These are phyloP conservation scores for Pichia cactophila DNA, from an alignment of 1,139 yeast genomes.

Conservation along the genomic window DNA sequence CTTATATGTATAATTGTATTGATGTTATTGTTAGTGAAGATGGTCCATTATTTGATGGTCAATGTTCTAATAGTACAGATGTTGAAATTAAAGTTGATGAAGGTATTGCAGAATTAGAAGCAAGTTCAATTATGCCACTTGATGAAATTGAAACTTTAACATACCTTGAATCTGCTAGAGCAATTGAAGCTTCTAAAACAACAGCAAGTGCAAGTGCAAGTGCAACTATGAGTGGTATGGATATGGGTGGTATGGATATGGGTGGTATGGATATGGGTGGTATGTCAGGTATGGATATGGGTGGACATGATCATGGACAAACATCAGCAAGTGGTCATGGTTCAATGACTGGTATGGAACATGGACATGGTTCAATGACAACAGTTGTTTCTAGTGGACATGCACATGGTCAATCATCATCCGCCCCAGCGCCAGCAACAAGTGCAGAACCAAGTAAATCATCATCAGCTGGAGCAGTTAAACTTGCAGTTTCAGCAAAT, in stretches of 20 bases:
- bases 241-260: constrained; percentile 4
- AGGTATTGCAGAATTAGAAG: constrained; percentile 8
- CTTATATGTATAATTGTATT: constrained; percentile 24
- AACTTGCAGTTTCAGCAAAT: background rate
- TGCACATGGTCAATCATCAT: too few species aligned
- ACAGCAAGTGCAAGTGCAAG: background rate
- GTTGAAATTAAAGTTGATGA: constrained; percentile 7
- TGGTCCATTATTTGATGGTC: constrained; percentile 22
- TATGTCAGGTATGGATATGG: constrained; percentile 4
- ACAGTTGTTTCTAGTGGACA: background rate
- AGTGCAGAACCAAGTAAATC: too few species aligned
- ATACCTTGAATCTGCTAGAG: constrained; percentile 8
- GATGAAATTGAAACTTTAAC: constrained; percentile 10
- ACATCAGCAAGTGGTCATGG: too few species aligned
- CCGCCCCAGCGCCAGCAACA: too few species aligned
- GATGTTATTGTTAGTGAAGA: constrained; percentile 22
- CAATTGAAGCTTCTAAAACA: constrained; percentile 1
- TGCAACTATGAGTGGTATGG: constrained; percentile 1
- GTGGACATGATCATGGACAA: background rate
- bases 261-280: constrained; percentile 11
- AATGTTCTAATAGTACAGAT: constrained; percentile 19
- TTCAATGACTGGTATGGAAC: too few species aligned
- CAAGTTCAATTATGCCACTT: constrained; percentile 5
- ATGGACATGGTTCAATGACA: background rate
- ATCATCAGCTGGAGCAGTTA: constrained; percentile 32